phyloP scores from a whole-genome alignment of 345 rosid genomes.

The Eucalyptus pauciflora region DNA sequence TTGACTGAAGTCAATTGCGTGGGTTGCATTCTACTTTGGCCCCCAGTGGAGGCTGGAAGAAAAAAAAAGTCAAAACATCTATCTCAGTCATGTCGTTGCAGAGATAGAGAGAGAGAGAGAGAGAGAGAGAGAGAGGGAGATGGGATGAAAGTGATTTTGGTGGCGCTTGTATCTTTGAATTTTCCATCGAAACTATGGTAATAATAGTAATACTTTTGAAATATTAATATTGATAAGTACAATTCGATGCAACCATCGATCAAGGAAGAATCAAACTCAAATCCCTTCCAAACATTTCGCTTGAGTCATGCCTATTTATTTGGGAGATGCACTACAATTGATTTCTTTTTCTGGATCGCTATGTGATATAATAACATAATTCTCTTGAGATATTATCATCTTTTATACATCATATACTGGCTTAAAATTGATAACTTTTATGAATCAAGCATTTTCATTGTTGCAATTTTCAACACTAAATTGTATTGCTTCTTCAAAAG shows the following conservation, averaged over 20 bases:
- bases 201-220: no score
- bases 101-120: no score
- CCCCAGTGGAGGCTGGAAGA: no score
- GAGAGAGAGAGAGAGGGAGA: fast-evolving
- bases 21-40: no score
- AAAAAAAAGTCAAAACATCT: no score
- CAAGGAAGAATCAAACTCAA: background rate
- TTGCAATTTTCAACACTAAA: background rate
- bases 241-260: background rate
- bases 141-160: background rate
- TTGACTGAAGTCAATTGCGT: no score
- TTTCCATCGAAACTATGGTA: no score
- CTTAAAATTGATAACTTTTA: background rate
- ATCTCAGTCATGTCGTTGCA: background rate
- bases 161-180: no score
- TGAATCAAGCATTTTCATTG: background rate
- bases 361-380: fast-evolving
- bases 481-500: background rate
- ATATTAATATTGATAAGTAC: no score
- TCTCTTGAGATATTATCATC: background rate
- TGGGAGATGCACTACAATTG: background rate
- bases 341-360: background rate
- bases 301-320: background rate
- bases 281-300: background rate
- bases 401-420: background rate